These are phyloP conservation scores for Alnus rubra DNA, from an alignment of 306 rosid species.

Conservation along the genomic window DNA sequence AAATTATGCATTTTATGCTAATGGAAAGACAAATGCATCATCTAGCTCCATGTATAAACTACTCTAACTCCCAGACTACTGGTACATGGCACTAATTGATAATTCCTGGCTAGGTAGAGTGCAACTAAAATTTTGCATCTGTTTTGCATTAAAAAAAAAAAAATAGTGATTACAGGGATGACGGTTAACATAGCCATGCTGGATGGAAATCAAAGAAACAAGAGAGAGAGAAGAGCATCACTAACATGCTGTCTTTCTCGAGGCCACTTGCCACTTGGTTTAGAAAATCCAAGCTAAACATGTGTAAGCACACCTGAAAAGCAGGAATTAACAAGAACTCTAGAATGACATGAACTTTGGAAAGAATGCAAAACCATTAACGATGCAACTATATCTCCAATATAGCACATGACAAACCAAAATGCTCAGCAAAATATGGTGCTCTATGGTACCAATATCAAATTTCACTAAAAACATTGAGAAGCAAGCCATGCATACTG, in stretches of 20 bases:
- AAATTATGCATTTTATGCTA: not conserved
- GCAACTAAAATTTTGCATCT: not conserved
- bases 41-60: not conserved
- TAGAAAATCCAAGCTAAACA: constrained; percentile 94
- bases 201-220: not conserved
- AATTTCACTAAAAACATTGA: not conserved
- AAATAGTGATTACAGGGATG: not conserved
- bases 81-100: not conserved
- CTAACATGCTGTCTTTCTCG: constrained; percentile 93
- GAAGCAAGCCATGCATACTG: not conserved
- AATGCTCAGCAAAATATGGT: not conserved
- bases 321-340: constrained; percentile 29
- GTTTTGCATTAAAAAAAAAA: not conserved
- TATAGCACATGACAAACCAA: constrained; percentile 13
- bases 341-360: constrained; percentile 3
- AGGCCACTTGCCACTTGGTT: constrained; percentile 98
- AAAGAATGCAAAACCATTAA: not conserved
- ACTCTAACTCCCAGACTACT: not conserved
- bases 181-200: not conserved
- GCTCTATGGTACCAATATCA: not conserved
- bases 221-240: constrained; percentile 30
- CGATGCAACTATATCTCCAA: constrained; percentile 3
- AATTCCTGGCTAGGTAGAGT: not conserved
- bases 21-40: not conserved
- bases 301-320: constrained; percentile 94